Evolutionary conservation across 768 basidiomycete genomes (phyloP), one percentile per base, ranked within the genome.

Genomic region (Phaeotremella fagi): DNA sequence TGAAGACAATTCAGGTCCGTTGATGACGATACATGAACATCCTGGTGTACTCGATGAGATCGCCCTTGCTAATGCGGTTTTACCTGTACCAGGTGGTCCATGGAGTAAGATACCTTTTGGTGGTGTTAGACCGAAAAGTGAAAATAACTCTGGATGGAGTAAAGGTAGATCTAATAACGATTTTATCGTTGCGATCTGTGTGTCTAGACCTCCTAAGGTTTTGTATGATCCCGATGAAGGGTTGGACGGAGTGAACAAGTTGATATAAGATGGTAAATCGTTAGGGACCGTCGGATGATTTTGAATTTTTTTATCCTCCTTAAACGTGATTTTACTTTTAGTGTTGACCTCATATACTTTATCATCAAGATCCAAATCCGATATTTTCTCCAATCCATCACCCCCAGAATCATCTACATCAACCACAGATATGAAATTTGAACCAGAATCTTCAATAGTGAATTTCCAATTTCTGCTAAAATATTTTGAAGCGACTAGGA

Each of bases 11-110:
- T 97, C 91, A 12, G 95, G 91, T 0, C 95, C 95, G 63, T 94
- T 94, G 71, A 98, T 85, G 46, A 90, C 83, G 59, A 99, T 81
- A n/a, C 95, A 87, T 24, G 85, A 83, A 5, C 90, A 87, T 26
- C 81, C 82, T 0, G 70, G 59, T 0, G 87, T 88, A 4, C 91
- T 89, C 0, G 84, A 81, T 3, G 94, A 91, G 54, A 99, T 91
- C 14, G 91, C 88, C 57, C 90, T 85, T 11, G 95, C 94, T 1
- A 99, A 79, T 68, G 95, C 90, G 0, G 95, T 99, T 77, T 99
- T 99, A 15, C 95, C 95, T 7, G 95, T 98, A 31, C 95, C 95
- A 2, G 95, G 90, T 11, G 91, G 92, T 11, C 95, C 95, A 72
- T 97, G 86, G 1, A 99, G 81, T 18, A 98, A 81, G 41, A 98